Evolutionary conservation across 768 basidiomycete genomes (phyloP), one percentile per base, ranked within the genome.

Genomic region (Cystoderma amianthinum): DNA sequence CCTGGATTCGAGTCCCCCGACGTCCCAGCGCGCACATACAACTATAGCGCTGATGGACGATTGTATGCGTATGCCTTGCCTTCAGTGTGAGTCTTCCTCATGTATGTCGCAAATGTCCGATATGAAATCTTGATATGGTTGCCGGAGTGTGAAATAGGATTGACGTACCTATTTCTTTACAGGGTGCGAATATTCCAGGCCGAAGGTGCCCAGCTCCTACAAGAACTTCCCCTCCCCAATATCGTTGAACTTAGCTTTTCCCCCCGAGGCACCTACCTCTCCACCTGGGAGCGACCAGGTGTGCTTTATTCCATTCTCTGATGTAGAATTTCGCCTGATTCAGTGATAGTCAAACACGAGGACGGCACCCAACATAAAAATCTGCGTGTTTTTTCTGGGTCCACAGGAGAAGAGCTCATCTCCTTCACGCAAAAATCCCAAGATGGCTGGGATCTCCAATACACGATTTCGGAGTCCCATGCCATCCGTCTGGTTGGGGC

Each of bases 291-390:
- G 65, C 79, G 96, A 44, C 89, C 85, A 50, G 69, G 81, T 82
- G 53, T 39, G 72, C 60, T 40, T 11, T 42, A 12, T 6, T n/a
- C n/a, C n/a, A n/a, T 41, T 25, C 6, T 36, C 11, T 19, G 6
- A 10, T 41, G 34, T 17, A 5, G 25, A 34, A 22, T 28, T 22
- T 23, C 38, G 16, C 13, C 33, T 19, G 18, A 30, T 16, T 36
- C 32, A 36, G 38, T 9, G 33, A 12, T 48, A 76, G 79, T 80
- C 53, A 96, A 96, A 65, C 76, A 87, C 38, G 94, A 92, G 58
- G 93, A 93, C 49, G 90, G 87, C 41, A 59, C 77, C 2, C 90
- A 92, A 62, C 88, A 95, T 73, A 94, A 88, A 69, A 99, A 99
- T 60, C 78, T 94, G 45, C 82, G 88, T 44, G 72, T 97, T 48